These are phyloP conservation scores for sorghum (Sorghum bicolor) DNA, from an alignment of 176 grass and related monocot genomes.

Conservation along the genomic window DNA sequence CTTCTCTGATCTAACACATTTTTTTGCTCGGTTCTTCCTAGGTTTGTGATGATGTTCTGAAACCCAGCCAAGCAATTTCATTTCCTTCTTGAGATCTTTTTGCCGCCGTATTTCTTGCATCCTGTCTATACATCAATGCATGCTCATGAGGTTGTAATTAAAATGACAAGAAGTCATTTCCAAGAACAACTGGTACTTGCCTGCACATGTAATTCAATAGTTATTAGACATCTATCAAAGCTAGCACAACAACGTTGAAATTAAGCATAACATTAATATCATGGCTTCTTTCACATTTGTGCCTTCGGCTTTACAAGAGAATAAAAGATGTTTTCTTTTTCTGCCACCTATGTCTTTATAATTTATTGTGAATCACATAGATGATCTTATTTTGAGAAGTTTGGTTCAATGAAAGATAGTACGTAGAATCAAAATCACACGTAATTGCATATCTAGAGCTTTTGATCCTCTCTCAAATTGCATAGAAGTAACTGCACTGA, in stretches of 20 bases:
- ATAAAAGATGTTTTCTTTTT: not conserved
- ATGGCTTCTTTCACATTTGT: constrained; percentile 21
- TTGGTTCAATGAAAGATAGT: constrained; percentile 17
- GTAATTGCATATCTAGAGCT: not conserved
- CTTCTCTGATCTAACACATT: constrained; percentile 13
- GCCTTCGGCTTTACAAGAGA: not conserved
- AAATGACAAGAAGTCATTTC: not conserved
- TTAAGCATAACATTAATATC: not conserved
- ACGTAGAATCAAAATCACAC: not conserved
- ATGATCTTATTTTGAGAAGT: constrained; percentile 14
- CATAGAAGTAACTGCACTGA: not conserved
- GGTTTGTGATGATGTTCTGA: not conserved
- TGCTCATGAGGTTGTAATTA: constrained; percentile 12
- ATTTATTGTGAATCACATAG: not conserved
- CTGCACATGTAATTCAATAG: constrained; percentile 14
- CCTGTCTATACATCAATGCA: not conserved
- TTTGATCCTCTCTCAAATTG: constrained; percentile 8
- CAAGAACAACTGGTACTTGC: constrained; percentile 1
- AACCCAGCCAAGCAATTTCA: not conserved
- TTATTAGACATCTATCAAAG: not conserved
- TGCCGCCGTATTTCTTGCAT: not conserved
- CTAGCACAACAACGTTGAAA: not conserved
- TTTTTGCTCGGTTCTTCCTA: constrained; percentile 24
- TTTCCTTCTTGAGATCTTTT: not conserved
- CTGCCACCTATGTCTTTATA: not conserved